A percentile compares a stretch with the other conserved stretches of the same genome.
Evolutionary conservation across 768 basidiomycete genomes (phyloP).

Genomic region (Amylocystis lapponica): DNA sequence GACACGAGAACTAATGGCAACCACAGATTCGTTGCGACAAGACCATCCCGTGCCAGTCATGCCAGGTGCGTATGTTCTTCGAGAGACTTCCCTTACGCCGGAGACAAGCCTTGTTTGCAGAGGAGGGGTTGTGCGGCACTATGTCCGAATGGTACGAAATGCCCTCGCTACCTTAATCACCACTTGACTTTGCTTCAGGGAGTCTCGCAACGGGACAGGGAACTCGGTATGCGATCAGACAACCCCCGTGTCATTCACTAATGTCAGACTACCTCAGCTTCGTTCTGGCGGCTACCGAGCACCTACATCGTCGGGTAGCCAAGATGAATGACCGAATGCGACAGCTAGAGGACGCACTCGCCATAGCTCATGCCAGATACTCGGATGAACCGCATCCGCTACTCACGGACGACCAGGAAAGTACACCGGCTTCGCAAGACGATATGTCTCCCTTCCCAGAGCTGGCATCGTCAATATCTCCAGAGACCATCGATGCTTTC

Average conservation of each 20-base stretch:
- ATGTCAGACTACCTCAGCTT: constrained; percentile 35
- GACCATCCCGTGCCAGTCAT: constrained; percentile 74
- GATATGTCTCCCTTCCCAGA: constrained; percentile 14
- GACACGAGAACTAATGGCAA: constrained; percentile 27
- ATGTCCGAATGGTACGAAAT: constrained; percentile 57
- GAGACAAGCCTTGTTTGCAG: constrained; percentile 24
- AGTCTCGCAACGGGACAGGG: constrained; percentile 78
- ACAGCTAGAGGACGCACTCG: constrained; percentile 63
- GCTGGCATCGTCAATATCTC: constrained; percentile 12
- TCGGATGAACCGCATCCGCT: constrained; percentile 55
- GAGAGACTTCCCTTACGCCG: constrained; percentile 1
- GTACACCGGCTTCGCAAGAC: constrained; percentile 35
- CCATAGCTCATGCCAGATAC: constrained; percentile 48
- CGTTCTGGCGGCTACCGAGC: constrained; percentile 59
- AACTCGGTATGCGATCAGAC: constrained; percentile 49
- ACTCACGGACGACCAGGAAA: constrained; percentile 44
- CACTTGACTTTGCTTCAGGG: constrained; percentile 30
- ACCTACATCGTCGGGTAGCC: constrained; percentile 58
- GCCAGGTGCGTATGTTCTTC: constrained; percentile 41
- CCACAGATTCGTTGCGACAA: constrained; percentile 80
- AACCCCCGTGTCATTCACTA: neutral
- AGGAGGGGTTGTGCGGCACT: constrained; percentile 63
- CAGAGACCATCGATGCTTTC: constrained; percentile 45
- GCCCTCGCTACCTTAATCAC: neutral
- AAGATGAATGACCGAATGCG: constrained; percentile 64